Evolutionary conservation across 2,329 filamentous ascomycete species (phyloP), one percentile per base, ranked within the genome.

Genomic region (Diaporthe eres): DNA sequence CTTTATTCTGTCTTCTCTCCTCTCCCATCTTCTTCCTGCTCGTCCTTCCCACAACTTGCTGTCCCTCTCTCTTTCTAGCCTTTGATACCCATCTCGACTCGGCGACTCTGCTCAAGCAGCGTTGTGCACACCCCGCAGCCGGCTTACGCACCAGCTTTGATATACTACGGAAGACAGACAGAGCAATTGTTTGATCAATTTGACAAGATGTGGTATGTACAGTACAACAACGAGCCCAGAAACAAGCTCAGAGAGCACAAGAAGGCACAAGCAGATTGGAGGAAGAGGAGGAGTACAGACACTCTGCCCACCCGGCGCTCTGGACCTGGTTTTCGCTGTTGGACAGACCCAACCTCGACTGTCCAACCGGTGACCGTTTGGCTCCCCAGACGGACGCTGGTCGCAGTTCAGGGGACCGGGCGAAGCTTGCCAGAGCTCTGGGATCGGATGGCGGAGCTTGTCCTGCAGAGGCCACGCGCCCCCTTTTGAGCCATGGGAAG

Each of bases 161-260:
- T 63, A 72, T 57, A 67, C 47, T 53, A 68, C 72, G 70, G 22
- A 75, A 65, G 31, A 72, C 60, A 72, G 31, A 34, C 53, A 60
- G 34, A 57, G 49, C 28, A 25, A 17, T 44, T 57, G 65, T 78
- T 74, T 79, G 78, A 77, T 79, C 79, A 76, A 77, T 76, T 61
- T 60, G 80, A 80, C 82, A 83, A 80, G 76, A 84, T 84, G 82
- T 83, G 82, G 82, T 84, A 82, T 74, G 82, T 74, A 74, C 65
- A 42, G 31, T 31, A 74, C 72, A 44, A 22, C 9, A 34, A 31
- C 13, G 28, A 28, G 28, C 10, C 47, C n/a, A 42, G 22, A 13
- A 19, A 22, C 3, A 15, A 25, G 22, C 31, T 22, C n/a, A 31
- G 39, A 37, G 61, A 13, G 19, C 58, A 53, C 37, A 42, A 34